Evolutionary conservation across 345 rosid species (phyloP), one percentile per base, ranked within the genome.

Genomic region (Brassica cretica): DNA sequence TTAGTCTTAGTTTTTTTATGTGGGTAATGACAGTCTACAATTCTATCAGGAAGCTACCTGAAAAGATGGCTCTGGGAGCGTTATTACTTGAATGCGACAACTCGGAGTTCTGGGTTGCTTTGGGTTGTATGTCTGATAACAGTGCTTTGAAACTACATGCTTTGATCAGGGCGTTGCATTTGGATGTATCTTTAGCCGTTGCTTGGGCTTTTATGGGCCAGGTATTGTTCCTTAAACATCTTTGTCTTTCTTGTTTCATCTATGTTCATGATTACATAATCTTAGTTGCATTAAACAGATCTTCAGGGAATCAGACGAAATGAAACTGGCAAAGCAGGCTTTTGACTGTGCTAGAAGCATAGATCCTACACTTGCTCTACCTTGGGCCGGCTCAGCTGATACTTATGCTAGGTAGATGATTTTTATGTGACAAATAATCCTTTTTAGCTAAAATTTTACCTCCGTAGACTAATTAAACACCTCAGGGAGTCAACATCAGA

Each of bases 361-460:
- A 78, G 97, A 95, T 87, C 97, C 99, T 84, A 91, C 93, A 8
- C 92, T 95, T 82, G 91, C 98, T 27, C 83, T 93, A 72, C 97
- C 98, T 64, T 95, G 99, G 99, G 97, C 97, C 10, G 99, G 98
- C 84, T 86, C 99, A 72, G 97, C 96, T 78, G 97, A 91, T 85
- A 62, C 77, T 63, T 65, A 74, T 83, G 81, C 87, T 77, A 82
- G 96, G 99, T 91, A 83, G 59, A 76, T 75, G 24, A 16, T 71
- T 68, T n/a, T 63, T 65, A 61, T 33, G 73, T 72, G 59, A 33
- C 6, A 33, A 33, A 33, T 33, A 33, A 33, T 33, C 1, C 37
- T 33, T 33, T 33, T 33, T 33, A 33, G 7, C 37, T 33, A 60
- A 67, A 5, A 7, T 68, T 68, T 12, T 3, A 0, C 6, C 61